phyloP scores from a whole-genome alignment of 2,329 filamentous ascomycete species.

The Lomentospora prolificans region DNA sequence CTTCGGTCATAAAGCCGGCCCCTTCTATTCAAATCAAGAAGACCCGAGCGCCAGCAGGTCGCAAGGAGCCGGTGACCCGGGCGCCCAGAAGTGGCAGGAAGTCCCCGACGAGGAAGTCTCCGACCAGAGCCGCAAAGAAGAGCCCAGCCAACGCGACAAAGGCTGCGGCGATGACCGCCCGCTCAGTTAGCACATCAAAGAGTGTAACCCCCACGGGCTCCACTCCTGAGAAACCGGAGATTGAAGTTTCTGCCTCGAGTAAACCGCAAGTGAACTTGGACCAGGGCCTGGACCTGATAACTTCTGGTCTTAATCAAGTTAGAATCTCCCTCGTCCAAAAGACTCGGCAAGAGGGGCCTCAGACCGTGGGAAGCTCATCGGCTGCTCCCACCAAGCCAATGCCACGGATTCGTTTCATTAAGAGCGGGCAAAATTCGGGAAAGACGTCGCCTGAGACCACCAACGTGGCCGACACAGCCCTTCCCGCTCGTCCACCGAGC shows the following conservation, averaged over 20 bases:
- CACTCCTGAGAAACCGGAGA: slow-evolving; percentile 1
- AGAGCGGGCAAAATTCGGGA: neutral
- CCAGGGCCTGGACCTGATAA: slow-evolving; percentile 41
- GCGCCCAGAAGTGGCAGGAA: slow-evolving; percentile 27
- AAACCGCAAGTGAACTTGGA: slow-evolving; percentile 13
- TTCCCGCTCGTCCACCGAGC: neutral
- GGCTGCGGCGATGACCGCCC: slow-evolving; percentile 4
- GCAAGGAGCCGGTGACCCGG: slow-evolving; percentile 26
- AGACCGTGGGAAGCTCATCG: neutral
- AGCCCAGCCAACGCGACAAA: slow-evolving; percentile 4
- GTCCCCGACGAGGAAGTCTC: slow-evolving; percentile 17
- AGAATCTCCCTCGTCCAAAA: slow-evolving; percentile 52
- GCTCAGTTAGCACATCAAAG: neutral
- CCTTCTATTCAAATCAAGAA: slow-evolving; percentile 9
- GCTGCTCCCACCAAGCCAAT: neutral
- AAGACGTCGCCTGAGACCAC: neutral
- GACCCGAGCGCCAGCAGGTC: slow-evolving; percentile 6
- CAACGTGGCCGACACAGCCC: neutral
- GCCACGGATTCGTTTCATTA: slow-evolving; percentile 1
- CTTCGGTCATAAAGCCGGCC: neutral
- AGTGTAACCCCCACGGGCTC: neutral
- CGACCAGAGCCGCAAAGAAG: slow-evolving; percentile 12
- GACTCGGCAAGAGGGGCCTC: slow-evolving; percentile 26
- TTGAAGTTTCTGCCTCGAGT: slow-evolving; percentile 11
- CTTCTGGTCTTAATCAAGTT: slow-evolving; percentile 51